Evolutionary conservation across 2,329 filamentous ascomycete species (phyloP).

Genomic region (Beauveria australis): DNA sequence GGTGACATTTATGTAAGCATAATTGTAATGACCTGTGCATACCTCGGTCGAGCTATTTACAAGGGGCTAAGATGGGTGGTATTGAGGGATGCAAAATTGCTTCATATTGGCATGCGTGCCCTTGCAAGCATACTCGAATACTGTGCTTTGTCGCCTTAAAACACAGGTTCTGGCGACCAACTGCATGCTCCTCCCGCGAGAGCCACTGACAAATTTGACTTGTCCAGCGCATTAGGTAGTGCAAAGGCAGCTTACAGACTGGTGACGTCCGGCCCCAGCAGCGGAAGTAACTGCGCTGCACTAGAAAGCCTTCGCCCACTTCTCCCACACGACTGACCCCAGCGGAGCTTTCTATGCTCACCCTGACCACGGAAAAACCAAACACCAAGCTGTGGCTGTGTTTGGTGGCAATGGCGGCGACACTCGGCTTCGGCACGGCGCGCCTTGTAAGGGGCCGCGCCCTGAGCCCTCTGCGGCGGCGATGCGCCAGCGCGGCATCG

Average conservation of each 20-base stretch:
- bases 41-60: slow-evolving; percentile 4
- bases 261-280: slow-evolving; percentile 4
- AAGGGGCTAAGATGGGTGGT: slow-evolving; percentile 2
- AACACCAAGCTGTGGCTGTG: slow-evolving; percentile 13
- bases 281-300: neutral
- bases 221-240: neutral
- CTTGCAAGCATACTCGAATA: neutral
- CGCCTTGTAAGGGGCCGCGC: slow-evolving; percentile 25
- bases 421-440: slow-evolving; percentile 27
- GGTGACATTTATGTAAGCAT: slow-evolving; percentile 5
- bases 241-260: slow-evolving; percentile 2
- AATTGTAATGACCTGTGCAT: slow-evolving; percentile 2
- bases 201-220: neutral
- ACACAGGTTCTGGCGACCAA: neutral
- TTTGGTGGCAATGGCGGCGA: slow-evolving; percentile 23
- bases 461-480: slow-evolving; percentile 21
- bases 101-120: neutral
- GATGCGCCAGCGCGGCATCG: slow-evolving; percentile 21
- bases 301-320: slow-evolving; percentile 1
- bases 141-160: neutral
- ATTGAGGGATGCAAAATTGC: slow-evolving; percentile 2
- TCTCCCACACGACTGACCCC: neutral
- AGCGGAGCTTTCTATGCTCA: slow-evolving; percentile 9
- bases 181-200: neutral
- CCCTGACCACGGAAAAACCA: slow-evolving; percentile 6